Evolutionary conservation across 345 rosid genomes (phyloP).

Genomic region (Gossypium anomalum): DNA sequence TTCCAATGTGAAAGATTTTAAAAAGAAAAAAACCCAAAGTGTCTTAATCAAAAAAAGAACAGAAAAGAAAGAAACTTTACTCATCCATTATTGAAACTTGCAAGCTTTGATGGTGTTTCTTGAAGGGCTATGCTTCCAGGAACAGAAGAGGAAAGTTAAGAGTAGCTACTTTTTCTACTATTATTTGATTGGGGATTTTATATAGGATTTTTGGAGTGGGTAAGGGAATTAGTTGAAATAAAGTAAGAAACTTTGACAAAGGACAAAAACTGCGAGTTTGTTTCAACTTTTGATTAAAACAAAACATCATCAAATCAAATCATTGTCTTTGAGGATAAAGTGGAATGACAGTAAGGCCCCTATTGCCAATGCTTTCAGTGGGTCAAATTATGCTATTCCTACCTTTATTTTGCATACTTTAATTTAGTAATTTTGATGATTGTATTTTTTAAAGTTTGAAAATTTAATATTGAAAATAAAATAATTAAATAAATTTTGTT

Average conservation of each 20-base stretch:
- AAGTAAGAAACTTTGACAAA: not conserved
- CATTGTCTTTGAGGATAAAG: not conserved
- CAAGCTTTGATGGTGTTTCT: not conserved
- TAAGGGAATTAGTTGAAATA: not conserved
- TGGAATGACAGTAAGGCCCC: not conserved
- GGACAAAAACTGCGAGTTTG: not conserved
- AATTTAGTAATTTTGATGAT: too few species aligned
- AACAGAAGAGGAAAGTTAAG: conserved; percentile 3
- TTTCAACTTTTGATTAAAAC: not conserved
- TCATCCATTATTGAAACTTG: conserved; percentile 36
- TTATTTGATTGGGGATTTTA: conserved; percentile 7
- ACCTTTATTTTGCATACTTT: too few species aligned
- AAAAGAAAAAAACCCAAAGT: not conserved
- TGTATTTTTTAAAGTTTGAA: too few species aligned
- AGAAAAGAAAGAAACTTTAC: conserved; percentile 23
- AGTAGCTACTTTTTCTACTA: not conserved
- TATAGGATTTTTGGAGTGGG: not conserved
- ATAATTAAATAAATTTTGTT: too few species aligned
- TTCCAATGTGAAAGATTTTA: not conserved
- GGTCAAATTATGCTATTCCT: too few species aligned
- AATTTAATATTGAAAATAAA: too few species aligned
- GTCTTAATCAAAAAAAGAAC: not conserved
- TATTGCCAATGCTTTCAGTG: not conserved
- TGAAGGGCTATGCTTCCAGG: not conserved
- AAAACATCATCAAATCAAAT: not conserved